Evolutionary conservation across 257 asterid species (phyloP), one percentile per base, ranked within the genome.

Genomic region (Solanum boliviense): DNA sequence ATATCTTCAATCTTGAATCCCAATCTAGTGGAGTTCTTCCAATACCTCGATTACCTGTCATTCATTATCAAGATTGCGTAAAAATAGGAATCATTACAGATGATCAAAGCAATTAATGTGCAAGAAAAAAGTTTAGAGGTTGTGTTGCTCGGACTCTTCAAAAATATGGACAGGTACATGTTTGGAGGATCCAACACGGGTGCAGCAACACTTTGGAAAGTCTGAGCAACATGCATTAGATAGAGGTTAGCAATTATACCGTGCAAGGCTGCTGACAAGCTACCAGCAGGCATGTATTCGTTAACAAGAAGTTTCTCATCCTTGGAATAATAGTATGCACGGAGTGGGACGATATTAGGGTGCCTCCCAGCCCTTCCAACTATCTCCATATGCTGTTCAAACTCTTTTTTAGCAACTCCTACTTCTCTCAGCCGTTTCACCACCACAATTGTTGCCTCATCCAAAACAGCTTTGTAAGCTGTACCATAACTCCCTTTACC

Each of bases 401-500:
- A 97, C 39, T 96, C 99, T 88, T 94, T 96, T 91, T 96, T 96
- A 3, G 91, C 93, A 9, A 91, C 92, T 18, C 94, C 96, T 1
- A 92, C 95, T 86, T 97, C 99, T 85, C 92, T 95, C 58, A 97
- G 90, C 23, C 99, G 90, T 88, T 97, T 97, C 86, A 97, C 99
- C 20, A 95, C 99, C 35, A 95, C 98, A 18, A 93, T 92, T 3
- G 95, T 94, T 10, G 93, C 87, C 86, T 96, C 99, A 73, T 97
- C 99, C 87, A 96, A 88, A 11, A 91, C 90, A 4, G 98, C 99
- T 87, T 96, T 97, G 81, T 97, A 97, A 3, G 99, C 94, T 6
- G 99, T 96, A 27, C 99, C 99, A 39, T 91, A 93, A 41, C 93
- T 95, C 25, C 99, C 99, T 84, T 96, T 97, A 5, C 99, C 99